Evolutionary conservation across 139 green algal genomes (phyloP), one percentile per base, ranked within the genome.

Genomic region (Chlamydomonas sp.): DNA sequence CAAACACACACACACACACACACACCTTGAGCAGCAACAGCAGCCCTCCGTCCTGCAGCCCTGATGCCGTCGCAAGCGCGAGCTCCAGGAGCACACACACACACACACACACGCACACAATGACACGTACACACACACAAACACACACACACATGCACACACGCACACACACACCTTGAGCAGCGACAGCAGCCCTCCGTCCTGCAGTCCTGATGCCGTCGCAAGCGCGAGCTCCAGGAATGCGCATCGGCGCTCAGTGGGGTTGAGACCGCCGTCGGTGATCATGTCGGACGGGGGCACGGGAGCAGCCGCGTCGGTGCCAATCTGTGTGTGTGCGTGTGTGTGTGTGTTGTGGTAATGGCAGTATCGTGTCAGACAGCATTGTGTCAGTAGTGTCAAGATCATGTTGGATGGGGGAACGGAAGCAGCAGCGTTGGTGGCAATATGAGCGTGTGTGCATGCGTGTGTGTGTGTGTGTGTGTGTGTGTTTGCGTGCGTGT

Each of bases 61-160:
- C 92, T 2, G 71, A 71, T 4, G 79, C 79, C 38, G 97, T 77
- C 22, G 71, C 74, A 37, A 94, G 74, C 5, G 87, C 81, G 31
- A 96, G 81, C 69, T 97, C 93, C 67, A 96, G 75, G 73, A 93
- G 97, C 0, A 89, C 86, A 65, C 76, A 88, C n/a, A n/a, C n/a
- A n/a, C n/a, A n/a, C 10, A 48, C 60, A 67, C 8, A 47, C 60
- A 67, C 43, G 22, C 26, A 48, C 22, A 22, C 47, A 22, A 57
- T 57, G 47, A 57, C 47, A 57, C 22, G 20, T n/a, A 65, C 76
- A 88, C n/a, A n/a, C n/a, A n/a, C n/a, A n/a, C 10, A 48, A 28
- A 67, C 8, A 47, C 60, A 67, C 43, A 33, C 26, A 48, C 22
- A 22, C 47, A 22, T 28, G 16, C 20, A 57, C 47, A 57, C 22